phyloP scores from a whole-genome alignment of 768 basidiomycete species.

The Termitomyces sp. region DNA sequence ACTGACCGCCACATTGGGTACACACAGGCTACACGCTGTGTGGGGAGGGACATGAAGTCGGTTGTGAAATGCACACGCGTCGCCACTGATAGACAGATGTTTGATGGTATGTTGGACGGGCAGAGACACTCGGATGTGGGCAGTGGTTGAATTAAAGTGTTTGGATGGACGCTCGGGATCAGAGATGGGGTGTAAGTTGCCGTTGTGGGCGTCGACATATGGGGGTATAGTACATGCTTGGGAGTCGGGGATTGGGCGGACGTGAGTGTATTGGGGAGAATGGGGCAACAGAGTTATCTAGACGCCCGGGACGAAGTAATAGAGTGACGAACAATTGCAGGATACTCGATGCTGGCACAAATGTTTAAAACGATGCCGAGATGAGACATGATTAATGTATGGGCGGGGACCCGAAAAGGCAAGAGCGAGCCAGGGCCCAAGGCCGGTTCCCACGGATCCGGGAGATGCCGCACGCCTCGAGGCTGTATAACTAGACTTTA shows the following conservation, averaged over 20 bases:
- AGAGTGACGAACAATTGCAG: too few relatives aligned
- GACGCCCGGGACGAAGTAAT: not conserved
- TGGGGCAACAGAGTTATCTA: not conserved
- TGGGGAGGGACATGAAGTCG: not conserved
- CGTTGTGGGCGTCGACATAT: not conserved
- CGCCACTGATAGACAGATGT: not conserved
- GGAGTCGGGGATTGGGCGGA: not conserved
- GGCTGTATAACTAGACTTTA: slow-evolving; percentile 10
- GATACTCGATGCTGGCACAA: not conserved
- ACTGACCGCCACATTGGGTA: not conserved
- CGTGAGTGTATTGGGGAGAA: not conserved
- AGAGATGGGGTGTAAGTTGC: not conserved
- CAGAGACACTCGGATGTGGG: not conserved
- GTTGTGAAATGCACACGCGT: not conserved
- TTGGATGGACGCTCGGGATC: not conserved
- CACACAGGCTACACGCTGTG: not conserved
- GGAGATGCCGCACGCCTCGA: slow-evolving; percentile 11
- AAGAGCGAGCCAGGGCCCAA: not conserved
- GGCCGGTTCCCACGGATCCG: not conserved
- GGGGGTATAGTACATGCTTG: not conserved
- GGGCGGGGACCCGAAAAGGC: not conserved
- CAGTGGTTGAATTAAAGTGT: not conserved
- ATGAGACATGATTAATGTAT: not conserved
- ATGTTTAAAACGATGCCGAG: not conserved
- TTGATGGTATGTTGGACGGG: not conserved